Evolutionary conservation across 192 early-diverging fungal species (phyloP), one percentile per base, ranked within the genome.

Genomic region (Backusella mclennaniae): DNA sequence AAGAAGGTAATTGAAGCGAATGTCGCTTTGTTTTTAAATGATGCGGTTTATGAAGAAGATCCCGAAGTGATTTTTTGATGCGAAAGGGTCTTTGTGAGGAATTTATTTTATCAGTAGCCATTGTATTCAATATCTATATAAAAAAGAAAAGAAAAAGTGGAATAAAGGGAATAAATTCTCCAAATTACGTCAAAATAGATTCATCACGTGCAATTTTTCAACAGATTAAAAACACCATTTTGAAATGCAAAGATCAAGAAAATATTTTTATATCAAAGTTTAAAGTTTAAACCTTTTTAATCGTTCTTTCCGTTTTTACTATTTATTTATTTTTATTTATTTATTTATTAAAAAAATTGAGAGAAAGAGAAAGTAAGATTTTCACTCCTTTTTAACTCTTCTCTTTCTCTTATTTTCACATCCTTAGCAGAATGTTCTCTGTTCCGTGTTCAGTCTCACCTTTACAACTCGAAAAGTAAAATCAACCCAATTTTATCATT

Each of bases 11-110:
- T 23, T 73, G 67, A 11, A 71, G 26, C 26, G 35, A 46, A 29
- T 31, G 14, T 31, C 4, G 15, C 9, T 53, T 35, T 38, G 29
- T 1, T 11, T 31, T 39, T 17, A 36, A 38, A 31, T 21, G 17
- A 15, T 52, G 36, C 35, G 53, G 56, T 67, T 41, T 71, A 33
- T 72, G 70, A 14, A 73, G 26, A 26, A 79, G 42, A 9, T 74
- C 77, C 52, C 35, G 67, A n/a, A 79, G 72, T 11, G 77, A 38
- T 33, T 59, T 79, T 14, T 31, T 70, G 17, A 74, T 39, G 15
- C n/a, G 71, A 33, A 69, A 74, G 9, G 63, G 29, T 7, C 46
- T 69, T 38, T 76, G 75, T 35, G 35, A 19, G 42, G 39, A n/a
- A 6, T 39, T 29, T 44, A 7, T 31, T 29, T 15, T 38, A 26